Conservation (phyloP, 2,329 filamentous ascomycete species). For the Purpureocillium lavendulum region DNA sequence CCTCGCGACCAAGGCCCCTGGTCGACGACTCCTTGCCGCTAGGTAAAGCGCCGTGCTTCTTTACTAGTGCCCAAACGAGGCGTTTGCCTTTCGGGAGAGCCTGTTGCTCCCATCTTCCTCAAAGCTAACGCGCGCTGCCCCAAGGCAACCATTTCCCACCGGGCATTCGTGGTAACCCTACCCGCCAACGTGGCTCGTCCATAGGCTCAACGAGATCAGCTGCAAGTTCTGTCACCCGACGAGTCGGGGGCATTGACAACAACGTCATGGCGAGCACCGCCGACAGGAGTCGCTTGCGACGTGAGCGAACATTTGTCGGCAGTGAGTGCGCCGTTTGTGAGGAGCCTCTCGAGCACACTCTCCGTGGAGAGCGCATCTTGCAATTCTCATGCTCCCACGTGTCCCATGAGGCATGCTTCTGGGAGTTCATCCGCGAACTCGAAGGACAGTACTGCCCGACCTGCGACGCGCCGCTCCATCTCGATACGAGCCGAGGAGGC, state of each 20-base stretch:
- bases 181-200: constrained; percentile 22
- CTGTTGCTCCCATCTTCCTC: too few relatives aligned
- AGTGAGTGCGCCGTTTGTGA: constrained; percentile 94
- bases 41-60: constrained; percentile 28
- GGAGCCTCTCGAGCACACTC: constrained; percentile 89
- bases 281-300: constrained; percentile 69
- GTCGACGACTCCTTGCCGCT: constrained; percentile 25
- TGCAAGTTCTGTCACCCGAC: constrained; percentile 20
- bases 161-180: constrained; percentile 15
- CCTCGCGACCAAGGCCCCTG: constrained; percentile 16
- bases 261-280: constrained; percentile 38
- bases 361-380: constrained; percentile 86
- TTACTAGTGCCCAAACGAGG: not conserved
- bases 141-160: constrained; percentile 17
- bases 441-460: constrained; percentile 91
- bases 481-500: constrained; percentile 87
- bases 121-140: too few relatives aligned
- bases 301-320: constrained; percentile 91
- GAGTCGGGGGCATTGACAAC: constrained; percentile 29
- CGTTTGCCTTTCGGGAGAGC: too few relatives aligned
- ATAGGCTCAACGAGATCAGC: constrained; percentile 23
- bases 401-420: constrained; percentile 96
- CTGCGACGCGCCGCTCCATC: constrained; percentile 82
- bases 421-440: constrained; percentile 93
- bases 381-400: constrained; percentile 97